Percentiles rank a stretch among this genome's conserved stretches.
phyloP scores from a whole-genome alignment of 306 rosid species.

The Medicago lupulina region DNA sequence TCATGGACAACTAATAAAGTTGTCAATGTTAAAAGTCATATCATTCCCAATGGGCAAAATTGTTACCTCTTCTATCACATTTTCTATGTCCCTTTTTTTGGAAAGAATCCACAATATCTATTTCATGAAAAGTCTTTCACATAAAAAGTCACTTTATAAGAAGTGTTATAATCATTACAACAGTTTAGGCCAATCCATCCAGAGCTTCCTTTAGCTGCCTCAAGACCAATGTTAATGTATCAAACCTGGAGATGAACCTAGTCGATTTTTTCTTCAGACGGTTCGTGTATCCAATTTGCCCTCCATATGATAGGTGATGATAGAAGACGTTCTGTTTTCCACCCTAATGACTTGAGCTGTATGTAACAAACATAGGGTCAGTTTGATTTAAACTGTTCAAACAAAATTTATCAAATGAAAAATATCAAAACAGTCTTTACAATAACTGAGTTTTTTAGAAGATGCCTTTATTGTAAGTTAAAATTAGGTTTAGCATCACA shows the following conservation, averaged over 20 bases:
- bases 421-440: background rate
- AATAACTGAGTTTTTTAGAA: background rate
- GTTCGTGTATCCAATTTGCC: conserved; percentile 74
- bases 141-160: no score
- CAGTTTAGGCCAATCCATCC: conserved; percentile 12
- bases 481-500: background rate
- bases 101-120: no score
- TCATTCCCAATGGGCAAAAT: no score
- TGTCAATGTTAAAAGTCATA: no score
- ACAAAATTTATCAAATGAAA: background rate
- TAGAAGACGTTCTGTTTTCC: conserved; percentile 92
- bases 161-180: background rate
- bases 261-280: conserved; percentile 66
- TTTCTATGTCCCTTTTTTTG: no score
- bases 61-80: no score
- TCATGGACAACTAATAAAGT: no score
- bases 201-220: no score
- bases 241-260: conserved; percentile 42
- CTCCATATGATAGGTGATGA: conserved; percentile 80
- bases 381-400: background rate
- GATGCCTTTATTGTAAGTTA: background rate
- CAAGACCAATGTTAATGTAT: conserved; percentile 12
- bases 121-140: no score
- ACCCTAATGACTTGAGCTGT: conserved; percentile 80
- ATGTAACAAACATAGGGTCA: conserved; percentile 46